Evolutionary conservation across 2,329 filamentous ascomycete genomes (phyloP), one percentile per base, ranked within the genome.

Genomic region (Tympanopsis confertula): DNA sequence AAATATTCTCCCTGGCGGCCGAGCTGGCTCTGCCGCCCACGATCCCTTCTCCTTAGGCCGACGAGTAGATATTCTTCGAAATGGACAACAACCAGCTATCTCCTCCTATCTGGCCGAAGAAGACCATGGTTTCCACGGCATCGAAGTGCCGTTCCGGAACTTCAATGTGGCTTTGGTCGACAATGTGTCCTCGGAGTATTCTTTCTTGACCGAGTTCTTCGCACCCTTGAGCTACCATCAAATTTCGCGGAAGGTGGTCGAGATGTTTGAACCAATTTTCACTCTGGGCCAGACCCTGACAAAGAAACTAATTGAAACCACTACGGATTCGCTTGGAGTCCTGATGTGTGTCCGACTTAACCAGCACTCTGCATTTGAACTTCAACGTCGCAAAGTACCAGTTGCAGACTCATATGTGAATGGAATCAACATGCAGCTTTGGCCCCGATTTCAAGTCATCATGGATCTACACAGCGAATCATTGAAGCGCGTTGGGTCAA

Each of bases 391-490:
- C 39, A 89, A 93, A 53, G 78, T 96, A 1, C 91, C 91, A 0
- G 81, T 86, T 4, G 79, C 86, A 2, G 91, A 98, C 52, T 72
- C 77, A 28, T 98, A 98, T 54, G 81, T 95, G 54, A 98, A 98
- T 55, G 88, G 78, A 35, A 94, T 86, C 4, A 88, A 83, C 52
- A 98, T 98, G 86, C 74, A 91, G 3, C 74, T 98, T 4, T 98
- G 91, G 91, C 91, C 91, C 5, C 81, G 89, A 19, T 84, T 98
- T 50, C 93, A 98, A 58, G 75, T 86, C 40, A 79, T 94, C 48
- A 94, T 98, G 78, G 88, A 94, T 54, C 72, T 81, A 39, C 91
- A 98, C 55, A 87, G 84, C 61, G 87, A 94, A 38, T 93, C 86
- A 1, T 71, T 98, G 24, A 33, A 33, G 17, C 30, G 30, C 10